Evolutionary conservation across 2,329 filamentous ascomycete genomes (phyloP).

Genomic region (Tetracladium maxilliforme): DNA sequence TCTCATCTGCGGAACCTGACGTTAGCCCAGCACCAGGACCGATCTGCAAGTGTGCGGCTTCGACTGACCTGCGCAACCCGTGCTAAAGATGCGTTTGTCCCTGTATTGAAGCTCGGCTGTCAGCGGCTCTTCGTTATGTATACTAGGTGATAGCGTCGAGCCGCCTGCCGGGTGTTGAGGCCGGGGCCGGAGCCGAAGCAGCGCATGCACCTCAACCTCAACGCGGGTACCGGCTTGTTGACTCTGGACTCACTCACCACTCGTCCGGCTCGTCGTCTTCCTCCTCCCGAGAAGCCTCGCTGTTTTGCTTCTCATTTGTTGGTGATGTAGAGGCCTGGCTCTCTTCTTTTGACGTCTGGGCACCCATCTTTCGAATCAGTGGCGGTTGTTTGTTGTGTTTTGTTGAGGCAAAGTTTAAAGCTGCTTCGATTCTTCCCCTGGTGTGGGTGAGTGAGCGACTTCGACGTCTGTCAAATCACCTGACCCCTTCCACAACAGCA

Average conservation of each 20-base stretch:
- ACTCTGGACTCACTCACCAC: conserved; percentile 45
- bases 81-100: conserved; percentile 97
- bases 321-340: conserved; percentile 18
- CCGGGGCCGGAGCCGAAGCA: too few relatives aligned
- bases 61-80: conserved; percentile 68
- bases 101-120: conserved; percentile 30
- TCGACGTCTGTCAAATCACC: conserved; percentile 11
- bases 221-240: too few relatives aligned
- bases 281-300: conserved; percentile 24
- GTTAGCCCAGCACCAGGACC: conserved; percentile 1
- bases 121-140: too few relatives aligned
- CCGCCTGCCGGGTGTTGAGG: too few relatives aligned
- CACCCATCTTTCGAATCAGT: conserved; percentile 5
- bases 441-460: conserved; percentile 9
- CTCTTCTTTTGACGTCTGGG: conserved; percentile 42
- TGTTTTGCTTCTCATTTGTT: background rate
- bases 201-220: too few relatives aligned
- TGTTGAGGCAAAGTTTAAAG: conserved; percentile 5
- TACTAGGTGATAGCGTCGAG: too few relatives aligned
- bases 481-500: conserved; percentile 34
- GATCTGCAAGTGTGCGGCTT: conserved; percentile 3
- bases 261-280: conserved; percentile 88
- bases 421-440: conserved; percentile 2
- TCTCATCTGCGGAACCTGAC: conserved; percentile 49
- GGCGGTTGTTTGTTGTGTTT: conserved; percentile 2